These are phyloP conservation scores for Syzygium oleosum DNA, from an alignment of 345 rosid genomes.

Conservation along the genomic window DNA sequence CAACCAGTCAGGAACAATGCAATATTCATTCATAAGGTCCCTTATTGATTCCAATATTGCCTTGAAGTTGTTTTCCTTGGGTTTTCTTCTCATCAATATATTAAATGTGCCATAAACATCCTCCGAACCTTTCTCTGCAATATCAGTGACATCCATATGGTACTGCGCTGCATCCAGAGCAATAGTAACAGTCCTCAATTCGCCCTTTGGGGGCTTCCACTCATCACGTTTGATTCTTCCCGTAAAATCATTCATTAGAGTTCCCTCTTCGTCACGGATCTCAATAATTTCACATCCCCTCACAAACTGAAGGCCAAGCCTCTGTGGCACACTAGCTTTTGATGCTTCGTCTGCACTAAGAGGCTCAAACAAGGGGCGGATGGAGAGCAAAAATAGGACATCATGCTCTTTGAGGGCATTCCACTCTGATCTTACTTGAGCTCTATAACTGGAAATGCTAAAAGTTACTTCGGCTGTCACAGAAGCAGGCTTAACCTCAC, in stretches of 20 bases:
- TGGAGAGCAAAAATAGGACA: conserved; percentile 84
- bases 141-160: conserved; percentile 91
- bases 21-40: conserved; percentile 99
- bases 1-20: conserved; percentile 98
- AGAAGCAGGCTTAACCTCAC: conserved; percentile 95
- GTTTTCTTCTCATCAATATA: conserved; percentile 94
- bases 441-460: conserved; percentile 82
- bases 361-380: conserved; percentile 91
- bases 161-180: conserved; percentile 97
- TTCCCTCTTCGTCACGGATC: conserved; percentile 87
- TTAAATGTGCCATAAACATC: conserved; percentile 91
- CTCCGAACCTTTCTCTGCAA: conserved; percentile 87
- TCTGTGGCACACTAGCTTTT: conserved; percentile 85
- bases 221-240: conserved; percentile 93
- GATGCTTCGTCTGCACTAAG: conserved; percentile 91
- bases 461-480: conserved; percentile 79
- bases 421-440: conserved; percentile 94
- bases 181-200: conserved; percentile 79
- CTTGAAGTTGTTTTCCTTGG: conserved; percentile 98
- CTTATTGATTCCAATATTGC: conserved; percentile 97
- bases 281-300: conserved; percentile 95
- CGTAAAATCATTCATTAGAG: conserved; percentile 93
- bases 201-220: conserved; percentile 99
- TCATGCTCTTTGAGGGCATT: conserved; percentile 97
- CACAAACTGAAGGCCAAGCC: conserved; percentile 90